A percentile compares a stretch with the other conserved stretches of the same genome.
These are phyloP conservation scores for Gnaphalium uliginosum DNA, from an alignment of 129 eudicot genomes.

Conservation along the genomic window DNA sequence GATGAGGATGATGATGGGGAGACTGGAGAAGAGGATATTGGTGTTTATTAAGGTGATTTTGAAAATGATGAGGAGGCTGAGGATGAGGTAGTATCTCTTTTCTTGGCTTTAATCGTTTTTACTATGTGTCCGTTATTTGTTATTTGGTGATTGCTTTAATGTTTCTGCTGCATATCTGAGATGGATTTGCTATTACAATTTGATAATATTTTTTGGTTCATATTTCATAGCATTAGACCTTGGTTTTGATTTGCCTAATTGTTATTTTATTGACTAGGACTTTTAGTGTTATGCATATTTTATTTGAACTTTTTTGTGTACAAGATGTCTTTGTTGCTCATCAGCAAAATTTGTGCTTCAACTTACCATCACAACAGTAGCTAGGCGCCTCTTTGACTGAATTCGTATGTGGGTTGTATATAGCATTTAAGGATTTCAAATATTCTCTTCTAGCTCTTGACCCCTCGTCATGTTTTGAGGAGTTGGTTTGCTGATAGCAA, in stretches of 20 bases:
- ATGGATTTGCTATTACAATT: neutral
- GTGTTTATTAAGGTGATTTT: conserved; percentile 53
- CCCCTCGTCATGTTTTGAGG: conserved; percentile 1
- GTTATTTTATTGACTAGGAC: neutral
- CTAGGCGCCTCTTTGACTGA: neutral
- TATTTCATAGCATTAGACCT: neutral
- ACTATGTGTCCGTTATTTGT: neutral
- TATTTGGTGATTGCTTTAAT: conserved; percentile 1
- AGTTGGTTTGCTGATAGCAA: neutral
- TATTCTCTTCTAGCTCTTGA: neutral
- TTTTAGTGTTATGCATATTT: too few species aligned
- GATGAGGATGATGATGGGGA: conserved; percentile 97
- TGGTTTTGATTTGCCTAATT: conserved; percentile 1
- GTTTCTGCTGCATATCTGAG: neutral
- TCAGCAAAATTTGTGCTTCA: neutral
- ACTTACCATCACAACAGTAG: too few species aligned
- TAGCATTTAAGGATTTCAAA: neutral
- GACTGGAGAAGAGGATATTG: conserved; percentile 87
- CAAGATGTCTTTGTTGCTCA: neutral
- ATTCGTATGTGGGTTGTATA: neutral
- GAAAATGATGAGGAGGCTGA: conserved; percentile 86
- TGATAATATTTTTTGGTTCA: neutral
- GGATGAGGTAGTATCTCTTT: conserved; percentile 61
- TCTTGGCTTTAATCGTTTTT: neutral
- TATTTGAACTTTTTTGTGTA: neutral